Evolutionary conservation across 371 early-diverging fungal species (phyloP), one percentile per base, ranked within the genome.

Genomic region (Haplosporangium sp.): DNA sequence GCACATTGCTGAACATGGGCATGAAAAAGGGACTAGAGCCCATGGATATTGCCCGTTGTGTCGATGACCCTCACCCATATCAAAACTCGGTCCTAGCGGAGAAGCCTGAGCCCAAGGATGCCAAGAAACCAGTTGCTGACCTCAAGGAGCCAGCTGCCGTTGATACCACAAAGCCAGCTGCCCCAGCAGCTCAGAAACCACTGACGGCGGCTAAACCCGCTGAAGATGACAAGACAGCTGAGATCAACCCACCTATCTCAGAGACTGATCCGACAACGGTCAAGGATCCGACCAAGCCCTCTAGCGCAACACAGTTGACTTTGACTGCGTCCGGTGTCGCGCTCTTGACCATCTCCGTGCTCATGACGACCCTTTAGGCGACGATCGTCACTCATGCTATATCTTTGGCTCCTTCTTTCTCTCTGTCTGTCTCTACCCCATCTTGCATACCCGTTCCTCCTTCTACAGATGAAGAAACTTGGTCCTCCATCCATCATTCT

Each of bases 1-100:
- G 63, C 12, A 53, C 65, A 6, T 20, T 75, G 6, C 48, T 75
- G 42, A 69, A 75, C 18, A 69, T 75, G 75, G 75, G 75, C 41
- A 69, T 75, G 46, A 62, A 61, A 45, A 57, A 69, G 63, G 75
- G 75, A 18, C 51, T 75, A 38, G 58, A 75, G 43, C 75, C 75
- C 45, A 75, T 75, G 75, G 69, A 75, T 51, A 75, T 75, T 66
- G 69, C 75, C 6, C 69, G 56, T 6, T 75, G 75, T 20, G 43
- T 75, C 42, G 59, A 42, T 29, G 80, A 68, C 51, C 64, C 64
- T 20, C 55, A 54, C 41, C 69, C 73, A 48, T 71, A 68, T 21
- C 67, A 62, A 41, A 72, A 77, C 65, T 76, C 70, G 48, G 20
- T 56, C 12, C 36, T 67, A 23, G 48, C 55, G 21, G 59, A 69